These are phyloP conservation scores for Stylosanthes scabra DNA, from an alignment of 331 rosid species.

Conservation along the genomic window DNA sequence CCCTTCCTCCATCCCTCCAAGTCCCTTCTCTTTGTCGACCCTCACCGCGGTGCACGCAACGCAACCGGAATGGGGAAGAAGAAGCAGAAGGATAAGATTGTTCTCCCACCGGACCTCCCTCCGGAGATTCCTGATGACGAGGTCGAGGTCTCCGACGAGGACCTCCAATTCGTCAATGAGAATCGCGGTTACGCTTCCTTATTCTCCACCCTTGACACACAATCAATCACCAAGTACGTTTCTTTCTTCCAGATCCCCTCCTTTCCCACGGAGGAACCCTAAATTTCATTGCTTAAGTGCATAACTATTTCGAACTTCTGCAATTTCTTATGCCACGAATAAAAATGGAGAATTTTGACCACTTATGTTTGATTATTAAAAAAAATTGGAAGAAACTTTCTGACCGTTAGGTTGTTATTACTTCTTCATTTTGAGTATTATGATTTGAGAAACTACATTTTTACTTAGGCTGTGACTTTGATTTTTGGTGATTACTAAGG, in stretches of 20 bases:
- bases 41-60: too few species aligned
- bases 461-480: slow-evolving; percentile 24
- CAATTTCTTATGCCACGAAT: background rate
- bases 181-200: slow-evolving; percentile 75
- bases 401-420: background rate
- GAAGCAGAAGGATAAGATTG: slow-evolving; percentile 59
- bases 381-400: background rate
- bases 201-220: slow-evolving; percentile 70
- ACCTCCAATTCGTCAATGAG: slow-evolving; percentile 60
- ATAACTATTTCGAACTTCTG: slow-evolving; percentile 16
- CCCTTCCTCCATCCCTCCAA: slow-evolving; percentile 1
- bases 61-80: slow-evolving; percentile 56
- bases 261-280: background rate
- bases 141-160: slow-evolving; percentile 88
- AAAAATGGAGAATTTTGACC: background rate
- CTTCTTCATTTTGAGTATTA: slow-evolving; percentile 22
- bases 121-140: slow-evolving; percentile 86
- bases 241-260: background rate
- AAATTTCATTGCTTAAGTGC: background rate
- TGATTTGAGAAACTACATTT: background rate
- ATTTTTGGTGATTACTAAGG: slow-evolving; percentile 48
- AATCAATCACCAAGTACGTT: slow-evolving; percentile 83
- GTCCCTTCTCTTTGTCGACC: too few species aligned
- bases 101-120: slow-evolving; percentile 94
- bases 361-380: background rate